These are phyloP conservation scores for Nakazawaea pomicola DNA, from an alignment of 805 yeast genomes.

Conservation along the genomic window DNA sequence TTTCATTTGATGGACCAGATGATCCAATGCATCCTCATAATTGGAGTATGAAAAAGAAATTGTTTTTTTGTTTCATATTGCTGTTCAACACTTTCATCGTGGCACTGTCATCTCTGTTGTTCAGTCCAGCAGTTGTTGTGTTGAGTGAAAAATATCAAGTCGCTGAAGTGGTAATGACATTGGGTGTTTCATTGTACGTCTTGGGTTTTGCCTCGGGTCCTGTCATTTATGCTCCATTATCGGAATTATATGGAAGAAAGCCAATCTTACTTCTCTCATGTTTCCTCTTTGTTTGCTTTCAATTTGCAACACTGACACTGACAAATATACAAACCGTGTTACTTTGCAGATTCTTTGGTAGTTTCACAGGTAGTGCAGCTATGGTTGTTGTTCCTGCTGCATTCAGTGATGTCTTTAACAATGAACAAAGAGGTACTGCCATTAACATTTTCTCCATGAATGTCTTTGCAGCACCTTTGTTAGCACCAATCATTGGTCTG, in stretches of 20 bases:
- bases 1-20: conserved; percentile 69
- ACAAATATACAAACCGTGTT: conserved; percentile 72
- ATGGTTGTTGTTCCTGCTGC: conserved; percentile 83
- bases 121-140: conserved; percentile 53
- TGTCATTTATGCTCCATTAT: conserved; percentile 80
- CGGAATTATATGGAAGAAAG: conserved; percentile 74
- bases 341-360: conserved; percentile 76
- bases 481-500: conserved; percentile 77
- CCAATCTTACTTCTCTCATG: conserved; percentile 53
- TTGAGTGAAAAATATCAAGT: conserved; percentile 52
- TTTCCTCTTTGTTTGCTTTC: conserved; percentile 53
- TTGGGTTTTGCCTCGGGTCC: conserved; percentile 94
- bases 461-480: conserved; percentile 74
- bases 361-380: conserved; percentile 80
- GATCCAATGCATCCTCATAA: conserved; percentile 83
- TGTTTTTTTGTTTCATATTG: conserved; percentile 35
- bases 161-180: conserved; percentile 60
- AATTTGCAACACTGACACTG: conserved; percentile 73
- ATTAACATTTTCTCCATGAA: conserved; percentile 65
- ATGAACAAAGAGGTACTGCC: conserved; percentile 68
- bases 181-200: conserved; percentile 77
- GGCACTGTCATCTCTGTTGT: conserved; percentile 78
- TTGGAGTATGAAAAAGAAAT: conserved; percentile 51
- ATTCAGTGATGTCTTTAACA: conserved; percentile 75
- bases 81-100: conserved; percentile 40